Conservation (phyloP, 2,329 filamentous ascomycete genomes). For the Penicillium occitanis region DNA sequence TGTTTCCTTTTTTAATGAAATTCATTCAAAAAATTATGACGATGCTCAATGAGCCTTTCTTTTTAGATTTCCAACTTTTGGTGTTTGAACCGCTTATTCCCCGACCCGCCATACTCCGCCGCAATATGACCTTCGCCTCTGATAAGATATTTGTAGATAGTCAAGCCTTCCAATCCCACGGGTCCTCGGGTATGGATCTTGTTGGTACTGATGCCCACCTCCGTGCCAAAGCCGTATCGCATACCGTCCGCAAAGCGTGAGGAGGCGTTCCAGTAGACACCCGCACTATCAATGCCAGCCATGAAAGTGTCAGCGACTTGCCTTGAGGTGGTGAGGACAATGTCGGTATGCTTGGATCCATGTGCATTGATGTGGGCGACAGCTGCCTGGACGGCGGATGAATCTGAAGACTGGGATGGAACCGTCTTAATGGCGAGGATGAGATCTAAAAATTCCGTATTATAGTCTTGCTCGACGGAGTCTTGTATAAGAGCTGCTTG, state of each 20-base stretch:
- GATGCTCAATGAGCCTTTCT: background rate
- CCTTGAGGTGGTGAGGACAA: slow-evolving; percentile 72
- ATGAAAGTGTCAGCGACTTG: slow-evolving; percentile 77
- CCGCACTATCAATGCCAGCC: slow-evolving; percentile 79
- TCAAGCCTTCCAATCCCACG: slow-evolving; percentile 89
- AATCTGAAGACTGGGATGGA: slow-evolving; percentile 39
- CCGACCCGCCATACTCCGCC: slow-evolving; percentile 62
- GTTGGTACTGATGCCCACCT: slow-evolving; percentile 98
- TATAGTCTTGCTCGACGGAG: slow-evolving; percentile 69
- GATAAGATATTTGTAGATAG: slow-evolving; percentile 96
- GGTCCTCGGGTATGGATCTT: slow-evolving; percentile 95
- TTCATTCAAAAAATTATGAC: slow-evolving; percentile 16
- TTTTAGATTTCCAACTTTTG: slow-evolving; percentile 42
- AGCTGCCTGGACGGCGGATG: slow-evolving; percentile 60
- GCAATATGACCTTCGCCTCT: slow-evolving; percentile 81
- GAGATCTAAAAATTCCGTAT: slow-evolving; percentile 86
- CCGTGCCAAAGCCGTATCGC: slow-evolving; percentile 95
- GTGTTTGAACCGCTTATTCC: slow-evolving; percentile 59
- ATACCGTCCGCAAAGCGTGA: slow-evolving; percentile 95
- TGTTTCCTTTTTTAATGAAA: slow-evolving; percentile 16
- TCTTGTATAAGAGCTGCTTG: slow-evolving; percentile 58
- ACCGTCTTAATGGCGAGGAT: slow-evolving; percentile 82
- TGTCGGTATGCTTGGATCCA: slow-evolving; percentile 91
- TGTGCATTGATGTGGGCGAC: slow-evolving; percentile 88
- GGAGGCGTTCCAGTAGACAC: slow-evolving; percentile 96